Base-by-base conservation (phyloP, 768 basidiomycete species). In the Leccinum subtestaceum region DNA sequence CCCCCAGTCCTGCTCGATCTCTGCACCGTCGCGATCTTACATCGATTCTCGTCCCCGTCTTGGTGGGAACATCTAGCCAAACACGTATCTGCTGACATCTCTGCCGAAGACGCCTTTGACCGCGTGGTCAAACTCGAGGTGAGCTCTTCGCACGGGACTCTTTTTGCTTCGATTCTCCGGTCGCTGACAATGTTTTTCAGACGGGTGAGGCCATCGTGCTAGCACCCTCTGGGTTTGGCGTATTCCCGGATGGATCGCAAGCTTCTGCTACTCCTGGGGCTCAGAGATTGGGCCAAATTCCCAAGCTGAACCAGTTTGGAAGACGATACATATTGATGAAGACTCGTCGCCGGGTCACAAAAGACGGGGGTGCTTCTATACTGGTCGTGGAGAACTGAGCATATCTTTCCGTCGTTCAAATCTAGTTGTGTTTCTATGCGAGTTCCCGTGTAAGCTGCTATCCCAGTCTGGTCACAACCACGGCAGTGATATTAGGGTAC, bases 31-130 rank as follows among this genome's bases (percentile, higher is more conserved):
- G 71, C 83, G 0, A 81, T 91, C n/a, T 62, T 89, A 2, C 89
- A 90, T 61, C 77, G 89, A 1, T 91, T 91, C 68, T 88, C 88
- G 0, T 90, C 89, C 0, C 86, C 86, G 0, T 78, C 85, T 2
- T 90, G 89, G 89, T 88, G 87, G 84, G 78, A 84, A 0, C 87
- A 90, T 62, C 67, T 91, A 1, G 75, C 80, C 1, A 81, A 84
- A 19, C 88, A 89, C 63, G 85, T 90, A 4, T 83, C 86, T 0
- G 84, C 85, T 0, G 81, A 88, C 60, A 79, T 88, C 56, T 80
- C 81, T 1, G 72, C 75, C 6, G 79, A 76, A 1, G 84, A 87
- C 38, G 85, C 82, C 0, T 89, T 90, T 59, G 84, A 89, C 59
- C 77, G 81, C 52, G 82, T 90, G 10, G 87, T 88, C 13, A 81